These are phyloP conservation scores for Candolleomyces eurysporus DNA, from an alignment of 768 basidiomycete species.

Conservation along the genomic window DNA sequence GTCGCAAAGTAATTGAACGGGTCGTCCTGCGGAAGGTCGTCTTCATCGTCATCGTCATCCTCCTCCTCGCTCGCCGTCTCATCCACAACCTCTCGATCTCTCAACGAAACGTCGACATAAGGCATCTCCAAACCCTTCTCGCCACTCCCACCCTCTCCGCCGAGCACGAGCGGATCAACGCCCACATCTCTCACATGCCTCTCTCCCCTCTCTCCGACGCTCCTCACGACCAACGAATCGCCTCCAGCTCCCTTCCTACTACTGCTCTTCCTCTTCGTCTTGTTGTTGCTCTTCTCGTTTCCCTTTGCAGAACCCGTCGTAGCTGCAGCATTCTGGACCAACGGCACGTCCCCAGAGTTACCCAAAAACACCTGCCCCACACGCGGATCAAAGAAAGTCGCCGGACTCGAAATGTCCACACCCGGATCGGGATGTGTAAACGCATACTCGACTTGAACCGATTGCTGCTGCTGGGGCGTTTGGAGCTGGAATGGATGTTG, in stretches of 20 bases:
- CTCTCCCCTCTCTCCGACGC: neutral
- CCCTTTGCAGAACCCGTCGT: neutral
- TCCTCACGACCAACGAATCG: neutral
- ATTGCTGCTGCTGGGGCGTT: neutral
- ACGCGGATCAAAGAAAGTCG: conserved; percentile 50
- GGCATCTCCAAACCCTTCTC: no score
- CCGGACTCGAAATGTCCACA: conserved; percentile 29
- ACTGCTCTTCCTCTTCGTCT: no score
- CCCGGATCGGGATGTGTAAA: conserved; percentile 9
- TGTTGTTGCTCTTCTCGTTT: conserved; percentile 7
- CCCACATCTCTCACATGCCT: no score
- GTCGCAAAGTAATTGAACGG: conserved; percentile 41
- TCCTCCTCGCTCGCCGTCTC: neutral
- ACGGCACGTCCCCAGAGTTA: conserved; percentile 79
- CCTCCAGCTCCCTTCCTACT: no score
- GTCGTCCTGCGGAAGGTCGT: conserved; percentile 25
- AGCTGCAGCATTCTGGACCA: conserved; percentile 27
- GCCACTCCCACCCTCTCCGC: no score
- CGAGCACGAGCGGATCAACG: no score
- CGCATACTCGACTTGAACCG: neutral
- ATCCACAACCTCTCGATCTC: neutral
- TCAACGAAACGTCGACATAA: neutral
- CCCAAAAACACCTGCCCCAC: conserved; percentile 77
- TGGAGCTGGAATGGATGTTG: conserved; percentile 4
- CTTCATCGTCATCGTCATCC: conserved; percentile 5